Percentiles rank a stretch among this genome's conserved stretches.
phyloP scores from a whole-genome alignment of 176 grass and related monocot species.

The Poa annua region DNA sequence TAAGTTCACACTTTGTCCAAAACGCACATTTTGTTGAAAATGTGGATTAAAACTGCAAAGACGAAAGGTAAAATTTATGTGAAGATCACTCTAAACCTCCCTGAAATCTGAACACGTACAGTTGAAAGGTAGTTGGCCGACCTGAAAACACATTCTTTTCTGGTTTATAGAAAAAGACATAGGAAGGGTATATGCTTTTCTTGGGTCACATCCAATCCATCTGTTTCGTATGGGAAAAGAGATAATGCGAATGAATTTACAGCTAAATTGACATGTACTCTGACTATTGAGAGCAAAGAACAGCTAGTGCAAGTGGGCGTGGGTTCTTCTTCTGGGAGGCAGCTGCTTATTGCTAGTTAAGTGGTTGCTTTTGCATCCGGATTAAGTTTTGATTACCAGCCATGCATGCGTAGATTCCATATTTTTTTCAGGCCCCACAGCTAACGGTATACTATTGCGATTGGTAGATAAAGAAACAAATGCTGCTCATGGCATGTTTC shows the following conservation, averaged over 20 bases:
- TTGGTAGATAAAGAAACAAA: slow-evolving; percentile 15
- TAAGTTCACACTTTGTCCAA: neutral
- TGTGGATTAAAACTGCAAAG: neutral
- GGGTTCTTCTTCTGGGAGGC: slow-evolving; percentile 49
- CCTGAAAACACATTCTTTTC: slow-evolving; percentile 20
- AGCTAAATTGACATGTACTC: slow-evolving; percentile 53
- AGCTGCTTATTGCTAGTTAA: slow-evolving; percentile 40
- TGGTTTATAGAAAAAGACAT: neutral
- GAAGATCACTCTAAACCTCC: neutral
- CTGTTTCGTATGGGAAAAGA: slow-evolving; percentile 26
- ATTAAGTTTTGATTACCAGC: slow-evolving; percentile 38
- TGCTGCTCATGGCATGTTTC: slow-evolving; percentile 26
- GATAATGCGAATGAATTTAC: slow-evolving; percentile 25
- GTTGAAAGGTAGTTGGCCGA: slow-evolving; percentile 29
- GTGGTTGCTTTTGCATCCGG: slow-evolving; percentile 44
- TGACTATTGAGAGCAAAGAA: slow-evolving; percentile 13
- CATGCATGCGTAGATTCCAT: slow-evolving; percentile 49
- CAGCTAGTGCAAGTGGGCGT: slow-evolving; percentile 23
- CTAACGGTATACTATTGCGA: slow-evolving; percentile 39
- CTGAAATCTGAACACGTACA: slow-evolving; percentile 12
- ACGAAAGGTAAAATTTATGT: neutral
- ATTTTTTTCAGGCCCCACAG: slow-evolving; percentile 2
- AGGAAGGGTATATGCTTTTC: slow-evolving; percentile 40
- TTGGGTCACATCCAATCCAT: slow-evolving; percentile 47
- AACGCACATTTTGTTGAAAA: slow-evolving; percentile 23